Base-by-base conservation (phyloP, 2,329 filamentous ascomycete genomes). In the Podosphaera fusca region DNA sequence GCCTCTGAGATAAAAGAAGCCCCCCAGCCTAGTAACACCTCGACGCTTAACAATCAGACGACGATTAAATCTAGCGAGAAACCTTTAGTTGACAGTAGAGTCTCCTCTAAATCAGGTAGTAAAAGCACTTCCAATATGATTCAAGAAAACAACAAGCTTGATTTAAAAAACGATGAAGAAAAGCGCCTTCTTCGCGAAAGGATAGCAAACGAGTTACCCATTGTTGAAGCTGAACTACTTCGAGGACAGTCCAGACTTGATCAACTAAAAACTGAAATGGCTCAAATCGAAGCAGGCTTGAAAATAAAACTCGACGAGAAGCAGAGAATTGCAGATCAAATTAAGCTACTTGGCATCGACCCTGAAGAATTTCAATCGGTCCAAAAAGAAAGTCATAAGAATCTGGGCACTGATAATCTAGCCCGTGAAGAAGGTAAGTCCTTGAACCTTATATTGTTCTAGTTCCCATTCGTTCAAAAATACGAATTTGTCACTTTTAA, bases 321-420 rank as follows among this genome's bases (percentile, higher is more conserved):
- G 59, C 63, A 59, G 33, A 61, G 61, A 57, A 57, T 68, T 38
- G 63, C 64, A 4, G 67, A 69, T 38, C 67, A 69, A 58, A 66
- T 66, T 60, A 64, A 66, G 51, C 63, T 62, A 47, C 61, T 69
- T 50, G 60, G 61, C 2, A 60, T 64, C 55, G 68, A 69, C 55
- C 63, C 66, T n/a, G 67, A 68, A 55, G 61, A 64, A 21, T 64
- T 65, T 57, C 64, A 69, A 14, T 64, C 67, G 35, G 63, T 59
- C 33, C 58, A 70, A 49, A 67, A 66, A 58, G 65, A 67, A 42
- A 67, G 67, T 58, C 58, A 69, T 5, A 59, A 63, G 34, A 61
- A 63, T 42, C 59, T 69, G 34, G 5, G 10, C 38, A 4, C 38
- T 12, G 5, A 14, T 4, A 42, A 6, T 42, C n/a, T 42, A 3